Base-by-base conservation (phyloP, 306 rosid genomes). In the Inga leiocalycina region DNA sequence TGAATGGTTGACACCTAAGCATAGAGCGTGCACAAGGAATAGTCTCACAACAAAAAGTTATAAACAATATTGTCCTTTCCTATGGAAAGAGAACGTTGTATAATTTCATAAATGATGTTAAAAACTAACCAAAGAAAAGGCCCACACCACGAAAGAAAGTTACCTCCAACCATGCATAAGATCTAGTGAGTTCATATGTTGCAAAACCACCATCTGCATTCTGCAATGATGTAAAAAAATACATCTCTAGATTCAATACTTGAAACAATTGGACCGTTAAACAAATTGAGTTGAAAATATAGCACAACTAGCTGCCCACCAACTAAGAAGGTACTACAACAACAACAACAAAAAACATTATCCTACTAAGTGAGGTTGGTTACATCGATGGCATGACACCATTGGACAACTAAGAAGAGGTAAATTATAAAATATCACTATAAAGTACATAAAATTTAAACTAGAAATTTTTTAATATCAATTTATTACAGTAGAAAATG, bases 111-210 rank as follows among this genome's bases (percentile, higher is more conserved):
- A 22, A 52, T 8, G 71, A 84, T 44, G 71, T 67, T 71, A 61
- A 77, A 79, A 75, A 61, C 8, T 64, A 44, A 57, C 24, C 17
- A 46, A 46, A 52, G 27, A 65, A 77, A 19, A 24, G 56, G 52
- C 54, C 78, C 27, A 76, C 56, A 54, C 45, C 70, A 62, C 37
- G 65, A 77, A 76, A 82, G 80, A 46, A 67, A 70, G 74, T 70
- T 90, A 95, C 98, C 98, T 95, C 98, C 91, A 95, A 89, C 97
- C 98, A 95, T 3, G 59, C 72, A 86, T 95, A 93, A 74, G 98
- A 95, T 83, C 98, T 91, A 37, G 94, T 95, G 84, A 95, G 93
- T 82, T 95, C 98, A 43, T 95, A 95, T 12, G 98, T 93, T 24
- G 98, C 98, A 83, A 92, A 83, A 77, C 98, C 98, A 66, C 98